Conservation (phyloP, 2,329 filamentous ascomycete genomes). For the Alternaria brassicicola region DNA sequence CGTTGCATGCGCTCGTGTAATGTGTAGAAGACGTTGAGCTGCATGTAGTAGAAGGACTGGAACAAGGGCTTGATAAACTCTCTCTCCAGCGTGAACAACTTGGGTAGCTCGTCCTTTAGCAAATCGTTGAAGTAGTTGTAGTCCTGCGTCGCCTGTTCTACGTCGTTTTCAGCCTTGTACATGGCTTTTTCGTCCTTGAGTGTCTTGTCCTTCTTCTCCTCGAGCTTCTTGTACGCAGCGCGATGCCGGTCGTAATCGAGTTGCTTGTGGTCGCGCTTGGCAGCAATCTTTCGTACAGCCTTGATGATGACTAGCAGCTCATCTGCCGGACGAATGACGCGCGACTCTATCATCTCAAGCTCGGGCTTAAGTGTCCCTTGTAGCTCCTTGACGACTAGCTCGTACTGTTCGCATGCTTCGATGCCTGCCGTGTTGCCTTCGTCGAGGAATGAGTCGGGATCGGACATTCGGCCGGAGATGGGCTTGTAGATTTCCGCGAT, state of each 20-base stretch:
- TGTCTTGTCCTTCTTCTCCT: conserved; percentile 96
- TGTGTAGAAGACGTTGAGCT: conserved; percentile 98
- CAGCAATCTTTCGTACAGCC: conserved; percentile 83
- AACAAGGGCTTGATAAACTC: conserved; percentile 97
- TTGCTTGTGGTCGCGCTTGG: conserved; percentile 96
- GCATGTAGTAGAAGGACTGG: conserved; percentile 99
- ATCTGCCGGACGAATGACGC: conserved; percentile 89
- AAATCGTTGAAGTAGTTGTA: conserved; percentile 98
- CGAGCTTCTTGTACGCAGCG: conserved; percentile 83
- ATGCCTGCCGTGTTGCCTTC: conserved; percentile 95
- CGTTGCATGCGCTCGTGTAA: conserved; percentile 97
- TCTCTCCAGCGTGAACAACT: conserved; percentile 85
- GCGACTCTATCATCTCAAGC: conserved; percentile 94
- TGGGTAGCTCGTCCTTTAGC: conserved; percentile 92
- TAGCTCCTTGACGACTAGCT: conserved; percentile 85
- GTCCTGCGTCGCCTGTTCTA: conserved; percentile 90
- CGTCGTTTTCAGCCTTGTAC: conserved; percentile 92
- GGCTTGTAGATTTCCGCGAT: conserved; percentile 98
- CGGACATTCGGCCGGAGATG: conserved; percentile 93
- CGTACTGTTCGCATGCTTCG: conserved; percentile 93
- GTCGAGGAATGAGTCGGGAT: conserved; percentile 79
- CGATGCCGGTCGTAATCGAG: conserved; percentile 93
- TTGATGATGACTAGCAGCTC: conserved; percentile 96
- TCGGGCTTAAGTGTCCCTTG: conserved; percentile 88
- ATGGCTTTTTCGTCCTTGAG: conserved; percentile 97